Evolutionary conservation across 352 stramenopile genomes (phyloP), one percentile per base, ranked within the genome.

Genomic region (Phytophthora capsici): DNA sequence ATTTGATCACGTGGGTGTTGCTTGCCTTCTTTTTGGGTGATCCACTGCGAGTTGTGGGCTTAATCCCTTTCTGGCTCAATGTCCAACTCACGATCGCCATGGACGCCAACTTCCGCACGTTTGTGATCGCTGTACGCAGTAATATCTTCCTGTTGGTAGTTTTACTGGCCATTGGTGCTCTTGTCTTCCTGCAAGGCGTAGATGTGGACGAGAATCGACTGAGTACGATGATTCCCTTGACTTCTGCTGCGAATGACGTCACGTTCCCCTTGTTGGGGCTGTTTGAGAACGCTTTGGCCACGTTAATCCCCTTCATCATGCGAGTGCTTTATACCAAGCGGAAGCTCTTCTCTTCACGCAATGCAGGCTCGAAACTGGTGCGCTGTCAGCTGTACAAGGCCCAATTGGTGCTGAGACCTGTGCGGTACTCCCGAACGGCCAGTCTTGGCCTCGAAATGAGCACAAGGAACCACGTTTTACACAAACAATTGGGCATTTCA

Each of bases 261-360:
- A 60, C 57, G 3, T 40, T 82, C 3, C 40, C 56, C 13, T 43
- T 82, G 43, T 20, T 79, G 7, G 76, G 77, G 25, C 47, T 84
- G n/a, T 84, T 78, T n/a, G 49, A 60, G 30, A 84, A 82, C 48
- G 71, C 73, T 6, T 55, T 69, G 10, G 30, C 74, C 32, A 84
- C 73, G 23, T 71, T 84, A 6, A 57, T 69, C 9, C 41, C 76
- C 20, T 82, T 82, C 26, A 58, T 82, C 7, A 58, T 62, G 30
- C 72, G 66, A 13, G 69, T 70, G 20, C 46, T 66, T 3, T 81
- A 76, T 60, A 68, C 53, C 22, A 74, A 76, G 17, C 60, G 65
- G 6, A 73, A 78, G 13, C 20, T 80, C 30, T 53, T 84, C 12
- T 28, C 48, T 23, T 49, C 41, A 10, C 57, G 65, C 23, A 70